Evolutionary conservation across 1,284 basidiomycete genomes (phyloP).

Genomic region (Lentinula novae-zelandiae): DNA sequence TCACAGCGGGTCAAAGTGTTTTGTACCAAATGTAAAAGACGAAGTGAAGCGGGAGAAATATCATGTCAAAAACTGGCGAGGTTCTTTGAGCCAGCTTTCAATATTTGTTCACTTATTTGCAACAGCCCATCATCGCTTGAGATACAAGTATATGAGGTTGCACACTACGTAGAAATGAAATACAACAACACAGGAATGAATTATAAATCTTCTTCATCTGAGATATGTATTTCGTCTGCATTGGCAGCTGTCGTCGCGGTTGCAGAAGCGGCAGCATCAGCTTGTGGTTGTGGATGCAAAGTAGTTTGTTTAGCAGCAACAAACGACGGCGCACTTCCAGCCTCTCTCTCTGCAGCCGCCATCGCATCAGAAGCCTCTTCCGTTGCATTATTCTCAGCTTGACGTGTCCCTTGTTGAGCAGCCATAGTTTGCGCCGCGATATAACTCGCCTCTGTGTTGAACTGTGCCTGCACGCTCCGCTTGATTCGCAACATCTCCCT

Average conservation of each 20-base stretch:
- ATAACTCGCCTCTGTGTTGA: slow-evolving; percentile 94
- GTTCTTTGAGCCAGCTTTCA: too few relatives aligned
- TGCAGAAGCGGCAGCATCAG: slow-evolving; percentile 16
- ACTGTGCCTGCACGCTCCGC: slow-evolving; percentile 95
- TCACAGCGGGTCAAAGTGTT: too few relatives aligned
- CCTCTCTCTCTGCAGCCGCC: slow-evolving; percentile 28
- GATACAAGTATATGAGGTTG: background rate
- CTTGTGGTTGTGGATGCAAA: slow-evolving; percentile 22
- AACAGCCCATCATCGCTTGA: too few relatives aligned
- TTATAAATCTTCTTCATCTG: slow-evolving; percentile 69
- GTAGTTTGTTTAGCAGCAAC: slow-evolving; percentile 43
- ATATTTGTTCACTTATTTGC: too few relatives aligned
- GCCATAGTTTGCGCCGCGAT: slow-evolving; percentile 83
- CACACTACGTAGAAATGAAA: slow-evolving; percentile 7
- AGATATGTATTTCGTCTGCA: slow-evolving; percentile 80
- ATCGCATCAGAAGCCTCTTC: slow-evolving; percentile 34
- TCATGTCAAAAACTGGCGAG: too few relatives aligned
- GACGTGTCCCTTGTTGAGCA: slow-evolving; percentile 52
- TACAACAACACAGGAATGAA: slow-evolving; percentile 7
- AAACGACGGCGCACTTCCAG: slow-evolving; percentile 36
- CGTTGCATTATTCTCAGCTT: slow-evolving; percentile 56
- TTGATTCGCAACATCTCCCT: slow-evolving; percentile 98
- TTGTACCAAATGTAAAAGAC: too few relatives aligned
- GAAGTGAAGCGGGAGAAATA: too few relatives aligned
- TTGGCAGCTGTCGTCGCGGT: slow-evolving; percentile 42